Evolutionary conservation across 1,284 basidiomycete genomes (phyloP).

Genomic region (Cutaneotrichosporon sp.): DNA sequence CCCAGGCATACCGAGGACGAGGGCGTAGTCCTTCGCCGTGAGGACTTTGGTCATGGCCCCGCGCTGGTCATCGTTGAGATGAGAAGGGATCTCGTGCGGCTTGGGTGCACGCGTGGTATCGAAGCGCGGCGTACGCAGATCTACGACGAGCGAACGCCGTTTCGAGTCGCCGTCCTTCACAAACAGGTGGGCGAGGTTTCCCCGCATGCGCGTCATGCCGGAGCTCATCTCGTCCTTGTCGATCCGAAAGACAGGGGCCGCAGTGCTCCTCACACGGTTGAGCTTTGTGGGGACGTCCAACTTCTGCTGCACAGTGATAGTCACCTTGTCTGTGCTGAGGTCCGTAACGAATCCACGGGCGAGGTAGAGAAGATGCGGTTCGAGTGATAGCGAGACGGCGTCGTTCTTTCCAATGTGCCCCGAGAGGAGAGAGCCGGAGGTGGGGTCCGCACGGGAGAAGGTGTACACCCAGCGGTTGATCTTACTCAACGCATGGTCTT

Average conservation of each 20-base stretch:
- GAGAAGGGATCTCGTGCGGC: slow-evolving; percentile 29
- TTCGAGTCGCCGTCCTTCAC: slow-evolving; percentile 62
- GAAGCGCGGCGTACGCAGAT: slow-evolving; percentile 67
- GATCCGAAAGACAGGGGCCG: slow-evolving; percentile 66
- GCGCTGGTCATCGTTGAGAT: slow-evolving; percentile 71
- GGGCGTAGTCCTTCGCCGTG: slow-evolving; percentile 77
- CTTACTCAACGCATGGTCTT: slow-evolving; percentile 44
- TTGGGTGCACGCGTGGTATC: slow-evolving; percentile 36
- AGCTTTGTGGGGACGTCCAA: slow-evolving; percentile 59
- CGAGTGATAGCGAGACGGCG: slow-evolving; percentile 75
- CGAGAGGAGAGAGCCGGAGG: slow-evolving; percentile 58
- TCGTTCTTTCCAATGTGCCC: slow-evolving; percentile 77
- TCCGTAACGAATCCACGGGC: slow-evolving; percentile 76
- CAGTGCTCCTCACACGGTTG: slow-evolving; percentile 44
- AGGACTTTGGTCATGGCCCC: slow-evolving; percentile 70
- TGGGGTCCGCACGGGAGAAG: slow-evolving; percentile 53
- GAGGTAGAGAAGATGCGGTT: slow-evolving; percentile 75
- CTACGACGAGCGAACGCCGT: slow-evolving; percentile 67
- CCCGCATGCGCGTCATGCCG: slow-evolving; percentile 80
- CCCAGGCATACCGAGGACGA: slow-evolving; percentile 95
- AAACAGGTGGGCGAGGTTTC: slow-evolving; percentile 86
- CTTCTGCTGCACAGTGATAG: slow-evolving; percentile 74
- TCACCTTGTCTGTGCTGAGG: slow-evolving; percentile 61
- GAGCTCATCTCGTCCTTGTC: slow-evolving; percentile 88
- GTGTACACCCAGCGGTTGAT: slow-evolving; percentile 60